Evolutionary conservation across 192 early-diverging fungal species (phyloP), one percentile per base, ranked within the genome.

Genomic region (Coemansia sp.): DNA sequence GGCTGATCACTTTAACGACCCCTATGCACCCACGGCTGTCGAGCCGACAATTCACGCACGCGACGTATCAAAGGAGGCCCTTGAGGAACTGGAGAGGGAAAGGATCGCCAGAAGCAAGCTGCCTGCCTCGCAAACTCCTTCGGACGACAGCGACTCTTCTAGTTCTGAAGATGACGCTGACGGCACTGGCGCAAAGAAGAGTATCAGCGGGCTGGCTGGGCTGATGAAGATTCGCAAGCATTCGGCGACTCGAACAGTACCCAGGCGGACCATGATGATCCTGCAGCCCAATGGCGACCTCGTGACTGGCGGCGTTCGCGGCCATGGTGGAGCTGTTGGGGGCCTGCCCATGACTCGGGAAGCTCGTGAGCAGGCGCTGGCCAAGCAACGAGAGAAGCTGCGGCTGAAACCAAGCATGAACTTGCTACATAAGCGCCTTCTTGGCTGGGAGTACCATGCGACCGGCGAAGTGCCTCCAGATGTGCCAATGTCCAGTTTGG

Each of bases 401-500:
- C 75, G 86, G 5, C 60, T 88, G 16, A 71, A 61, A 34, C 88
- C 89, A 10, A 87, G 83, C 60, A 72, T 92, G 62, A 71, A 75
- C 21, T 63, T 45, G 11, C 63, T 93, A 27, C 85, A 89, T 69
- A 88, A 86, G 39, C 75, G 75, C 9, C 69, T 93, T 36, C 71
- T 93, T 6, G 68, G 82, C 14, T 93, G 92, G 92, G 75, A 83
- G 6, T 83, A 87, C 14, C 74, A 83, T 2, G 64, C 72, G 4
- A 54, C 67, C 7, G 88, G 85, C 17, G 85, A 90, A 17, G 68
- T 81, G 16, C 90, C 91, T 19, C 88, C 87, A 0, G 75, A 82
- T 34, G 51, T 77, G 13, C 13, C 35, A 2, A 34, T 34, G 14
- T 37, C 71, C 6, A 37, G 63, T 24, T 76, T 88, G 44, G 39